These are phyloP conservation scores for Apium graveolens DNA, from an alignment of 129 eudicot species.

Conservation along the genomic window DNA sequence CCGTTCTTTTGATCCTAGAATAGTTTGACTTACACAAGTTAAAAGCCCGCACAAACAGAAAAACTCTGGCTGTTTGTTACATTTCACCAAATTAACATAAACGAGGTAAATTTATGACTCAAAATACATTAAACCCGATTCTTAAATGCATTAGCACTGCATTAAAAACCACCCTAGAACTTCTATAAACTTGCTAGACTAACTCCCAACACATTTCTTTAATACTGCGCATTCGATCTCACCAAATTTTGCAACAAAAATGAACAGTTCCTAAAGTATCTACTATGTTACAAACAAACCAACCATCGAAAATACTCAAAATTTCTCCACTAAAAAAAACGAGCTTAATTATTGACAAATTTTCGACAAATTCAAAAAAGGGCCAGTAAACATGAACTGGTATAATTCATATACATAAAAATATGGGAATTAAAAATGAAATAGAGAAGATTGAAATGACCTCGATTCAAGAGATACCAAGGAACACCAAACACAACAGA, in stretches of 20 bases:
- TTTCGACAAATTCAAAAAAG: not conserved
- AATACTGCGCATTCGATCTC: not conserved
- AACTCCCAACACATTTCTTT: not conserved
- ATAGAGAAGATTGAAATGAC: constrained; percentile 16
- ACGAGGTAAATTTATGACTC: not conserved
- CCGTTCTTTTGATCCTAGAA: not conserved
- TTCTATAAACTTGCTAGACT: not conserved
- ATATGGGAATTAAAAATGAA: not conserved
- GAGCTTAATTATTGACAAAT: not conserved
- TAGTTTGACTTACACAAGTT: not conserved
- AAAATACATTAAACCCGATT: not conserved
- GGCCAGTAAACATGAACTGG: not conserved
- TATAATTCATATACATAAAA: not conserved
- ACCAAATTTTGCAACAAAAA: not conserved
- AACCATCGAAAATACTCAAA: not conserved
- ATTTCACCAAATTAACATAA: not conserved
- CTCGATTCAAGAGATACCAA: constrained; percentile 87
- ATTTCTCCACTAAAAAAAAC: not conserved
- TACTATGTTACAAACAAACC: not conserved
- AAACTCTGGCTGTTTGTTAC: not conserved
- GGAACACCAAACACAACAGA: constrained; percentile 66
- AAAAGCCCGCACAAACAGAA: too few relatives aligned
- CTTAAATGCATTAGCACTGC: not conserved
- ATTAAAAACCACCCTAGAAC: not conserved
- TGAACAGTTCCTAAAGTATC: too few relatives aligned